Percentiles rank a stretch among this genome's conserved stretches.
These are phyloP conservation scores for Malus orientalis DNA, from an alignment of 306 rosid species.

Conservation along the genomic window DNA sequence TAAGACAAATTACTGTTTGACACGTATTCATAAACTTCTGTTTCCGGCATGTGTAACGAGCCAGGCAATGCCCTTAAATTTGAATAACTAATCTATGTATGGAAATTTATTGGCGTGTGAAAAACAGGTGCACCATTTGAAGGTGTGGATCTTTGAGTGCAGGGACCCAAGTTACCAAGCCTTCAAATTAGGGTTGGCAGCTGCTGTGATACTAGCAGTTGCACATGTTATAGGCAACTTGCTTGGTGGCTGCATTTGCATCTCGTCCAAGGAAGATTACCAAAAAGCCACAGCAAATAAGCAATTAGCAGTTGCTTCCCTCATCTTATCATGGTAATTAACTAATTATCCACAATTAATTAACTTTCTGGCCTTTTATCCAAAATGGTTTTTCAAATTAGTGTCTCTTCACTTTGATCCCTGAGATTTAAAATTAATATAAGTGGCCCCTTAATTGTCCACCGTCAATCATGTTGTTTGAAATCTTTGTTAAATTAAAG, in stretches of 20 bases:
- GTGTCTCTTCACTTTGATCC: too few relatives aligned
- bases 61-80: not conserved
- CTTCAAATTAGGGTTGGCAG: slow-evolving; percentile 68
- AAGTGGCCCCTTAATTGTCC: too few relatives aligned
- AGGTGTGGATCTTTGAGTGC: slow-evolving; percentile 52
- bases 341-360: not conserved
- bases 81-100: not conserved
- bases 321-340: slow-evolving; percentile 53
- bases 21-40: not conserved
- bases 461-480: too few relatives aligned
- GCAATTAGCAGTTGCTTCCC: slow-evolving; percentile 41
- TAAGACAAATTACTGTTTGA: not conserved
- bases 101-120: not conserved
- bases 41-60: not conserved
- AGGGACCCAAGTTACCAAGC: slow-evolving; percentile 63
- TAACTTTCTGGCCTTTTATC: too few relatives aligned
- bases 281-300: slow-evolving; percentile 35
- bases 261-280: slow-evolving; percentile 36
- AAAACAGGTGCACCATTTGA: slow-evolving; percentile 54
- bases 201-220: slow-evolving; percentile 43
- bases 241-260: slow-evolving; percentile 62
- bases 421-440: too few relatives aligned
- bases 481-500: too few relatives aligned
- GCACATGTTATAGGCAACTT: slow-evolving; percentile 57
- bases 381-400: too few relatives aligned